Percentiles rank a stretch among this genome's conserved stretches.
phyloP scores from a whole-genome alignment of 805 yeast species.

The Myxozyma udenii region DNA sequence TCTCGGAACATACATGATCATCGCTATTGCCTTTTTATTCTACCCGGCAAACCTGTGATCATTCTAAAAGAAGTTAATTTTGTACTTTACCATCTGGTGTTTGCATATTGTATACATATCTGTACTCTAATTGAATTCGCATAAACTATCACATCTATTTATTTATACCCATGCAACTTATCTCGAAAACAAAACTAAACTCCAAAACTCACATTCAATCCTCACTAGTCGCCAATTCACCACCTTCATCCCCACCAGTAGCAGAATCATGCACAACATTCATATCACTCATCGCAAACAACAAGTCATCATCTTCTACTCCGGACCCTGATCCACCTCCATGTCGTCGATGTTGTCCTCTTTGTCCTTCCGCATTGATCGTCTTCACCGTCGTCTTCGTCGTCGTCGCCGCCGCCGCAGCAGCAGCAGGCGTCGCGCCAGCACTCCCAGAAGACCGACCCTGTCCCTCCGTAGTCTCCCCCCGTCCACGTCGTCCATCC shows the following conservation, averaged over 20 bases:
- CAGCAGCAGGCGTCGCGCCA: neutral
- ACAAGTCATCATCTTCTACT: slow-evolving; percentile 39
- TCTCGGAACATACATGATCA: slow-evolving; percentile 76
- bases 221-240: too few relatives aligned
- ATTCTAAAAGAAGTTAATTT: neutral
- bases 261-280: slow-evolving; percentile 3
- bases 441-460: neutral
- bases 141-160: too few relatives aligned
- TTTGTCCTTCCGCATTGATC: slow-evolving; percentile 5
- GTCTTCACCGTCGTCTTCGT: neutral
- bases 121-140: too few relatives aligned
- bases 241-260: too few relatives aligned
- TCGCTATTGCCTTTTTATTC: slow-evolving; percentile 85
- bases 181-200: too few relatives aligned
- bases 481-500: slow-evolving; percentile 10
- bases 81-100: neutral
- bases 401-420: neutral
- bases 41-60: slow-evolving; percentile 52
- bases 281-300: slow-evolving; percentile 44
- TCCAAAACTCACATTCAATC: too few relatives aligned
- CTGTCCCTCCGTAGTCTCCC: neutral
- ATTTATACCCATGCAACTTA: too few relatives aligned
- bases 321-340: slow-evolving; percentile 3
- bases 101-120: too few relatives aligned
- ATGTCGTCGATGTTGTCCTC: slow-evolving; percentile 2